A percentile compares a stretch with the other conserved stretches of the same genome.
Conservation (phyloP, 352 stramenopile genomes). For the Peronosclerospora sorghi region DNA sequence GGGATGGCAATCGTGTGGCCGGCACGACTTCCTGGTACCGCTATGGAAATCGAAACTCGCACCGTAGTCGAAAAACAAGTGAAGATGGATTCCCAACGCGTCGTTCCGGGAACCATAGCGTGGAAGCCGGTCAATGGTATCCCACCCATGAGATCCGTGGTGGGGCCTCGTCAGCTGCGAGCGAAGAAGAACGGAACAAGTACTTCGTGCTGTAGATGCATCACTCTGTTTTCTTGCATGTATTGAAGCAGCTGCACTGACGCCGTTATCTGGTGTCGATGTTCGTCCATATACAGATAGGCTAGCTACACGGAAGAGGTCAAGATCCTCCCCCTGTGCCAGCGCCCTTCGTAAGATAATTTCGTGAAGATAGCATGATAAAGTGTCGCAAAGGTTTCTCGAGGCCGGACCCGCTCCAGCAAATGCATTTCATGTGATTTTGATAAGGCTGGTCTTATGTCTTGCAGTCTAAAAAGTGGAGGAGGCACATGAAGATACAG, state of each 20-base stretch:
- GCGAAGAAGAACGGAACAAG: constrained; percentile 68
- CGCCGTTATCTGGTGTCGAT: constrained; percentile 4
- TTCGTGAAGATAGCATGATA: too few species aligned
- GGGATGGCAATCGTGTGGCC: constrained; percentile 26
- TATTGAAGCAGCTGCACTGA: constrained; percentile 13
- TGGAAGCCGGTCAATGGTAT: constrained; percentile 36
- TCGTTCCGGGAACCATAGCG: constrained; percentile 59
- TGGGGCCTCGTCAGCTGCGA: constrained; percentile 29
- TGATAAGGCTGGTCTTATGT: too few species aligned
- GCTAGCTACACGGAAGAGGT: constrained; percentile 14
- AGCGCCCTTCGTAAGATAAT: constrained; percentile 10
- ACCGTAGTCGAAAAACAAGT: constrained; percentile 51
- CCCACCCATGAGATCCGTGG: constrained; percentile 24
- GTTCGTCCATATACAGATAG: constrained; percentile 13
- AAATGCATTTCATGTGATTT: too few species aligned
- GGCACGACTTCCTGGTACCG: constrained; percentile 59
- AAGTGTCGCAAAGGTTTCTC: too few species aligned
- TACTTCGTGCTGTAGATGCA: constrained; percentile 72
- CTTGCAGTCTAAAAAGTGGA: neutral
- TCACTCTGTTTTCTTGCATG: constrained; percentile 11
- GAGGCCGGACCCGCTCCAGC: too few species aligned
- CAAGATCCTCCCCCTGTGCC: too few species aligned
- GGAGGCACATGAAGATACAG: neutral
- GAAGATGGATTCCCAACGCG: constrained; percentile 35
- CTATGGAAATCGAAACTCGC: constrained; percentile 63